Conservation (phyloP, 2,329 filamentous ascomycete genomes). For the Fusarium verticillioides region DNA sequence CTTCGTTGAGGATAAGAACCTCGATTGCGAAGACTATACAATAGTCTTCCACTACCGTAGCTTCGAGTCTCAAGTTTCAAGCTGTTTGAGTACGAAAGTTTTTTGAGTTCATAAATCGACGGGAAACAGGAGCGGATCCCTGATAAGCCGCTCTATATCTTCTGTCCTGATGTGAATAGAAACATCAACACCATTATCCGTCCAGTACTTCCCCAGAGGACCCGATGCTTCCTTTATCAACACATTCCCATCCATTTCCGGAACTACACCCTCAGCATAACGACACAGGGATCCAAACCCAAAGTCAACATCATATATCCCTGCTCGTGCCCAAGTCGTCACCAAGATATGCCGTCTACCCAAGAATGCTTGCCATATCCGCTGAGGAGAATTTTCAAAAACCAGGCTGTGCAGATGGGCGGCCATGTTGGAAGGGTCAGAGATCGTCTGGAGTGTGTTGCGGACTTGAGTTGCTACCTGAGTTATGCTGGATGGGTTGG, state of each 20-base stretch:
- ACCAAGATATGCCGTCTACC: slow-evolving; percentile 40
- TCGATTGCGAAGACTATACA: no score
- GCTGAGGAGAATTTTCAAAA: slow-evolving; percentile 41
- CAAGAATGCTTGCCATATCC: slow-evolving; percentile 45
- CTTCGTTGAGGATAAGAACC: no score
- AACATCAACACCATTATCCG: slow-evolving; percentile 39
- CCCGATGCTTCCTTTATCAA: slow-evolving; percentile 42
- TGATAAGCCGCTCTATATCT: slow-evolving; percentile 30
- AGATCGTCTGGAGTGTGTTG: slow-evolving; percentile 20
- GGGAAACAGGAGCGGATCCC: slow-evolving; percentile 31
- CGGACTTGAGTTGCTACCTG: slow-evolving; percentile 19
- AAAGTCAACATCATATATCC: slow-evolving; percentile 43
- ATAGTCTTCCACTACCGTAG: no score
- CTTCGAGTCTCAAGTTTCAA: no score
- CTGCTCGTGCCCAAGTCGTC: slow-evolving; percentile 42
- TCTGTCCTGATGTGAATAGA: slow-evolving; percentile 27
- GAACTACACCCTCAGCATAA: slow-evolving; percentile 40
- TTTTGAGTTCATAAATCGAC: not conserved
- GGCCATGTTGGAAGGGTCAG: slow-evolving; percentile 2
- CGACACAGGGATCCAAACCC: slow-evolving; percentile 26
- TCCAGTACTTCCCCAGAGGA: slow-evolving; percentile 19
- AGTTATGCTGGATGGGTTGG: not conserved
- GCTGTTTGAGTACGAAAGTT: no score
- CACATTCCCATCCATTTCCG: slow-evolving; percentile 37
- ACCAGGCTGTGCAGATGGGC: slow-evolving; percentile 36